Evolutionary conservation across 2,329 filamentous ascomycete species (phyloP), one percentile per base, ranked within the genome.

Genomic region (Trichoderma atroviride): DNA sequence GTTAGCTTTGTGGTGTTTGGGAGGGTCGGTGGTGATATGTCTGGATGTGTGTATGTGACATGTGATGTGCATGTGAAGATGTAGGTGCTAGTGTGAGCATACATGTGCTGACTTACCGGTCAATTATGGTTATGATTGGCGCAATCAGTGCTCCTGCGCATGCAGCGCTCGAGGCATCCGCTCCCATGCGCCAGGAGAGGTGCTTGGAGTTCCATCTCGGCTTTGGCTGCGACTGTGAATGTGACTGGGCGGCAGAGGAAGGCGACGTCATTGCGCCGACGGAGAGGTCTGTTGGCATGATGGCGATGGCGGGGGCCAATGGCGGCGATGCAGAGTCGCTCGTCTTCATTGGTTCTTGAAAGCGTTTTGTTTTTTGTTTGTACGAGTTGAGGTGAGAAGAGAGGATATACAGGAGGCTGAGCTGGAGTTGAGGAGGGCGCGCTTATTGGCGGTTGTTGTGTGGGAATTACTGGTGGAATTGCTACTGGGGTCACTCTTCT

Each of bases 101-200:
- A 5, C 31, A 13, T 40, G 13, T 40, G 14, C 6, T 24, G 24
- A 27, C 24, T 60, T 82, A 94, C 92, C 91, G 89, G 80, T 97
- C 94, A 80, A 97, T 96, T 73, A 96, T 91, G 47, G 91, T 92
- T 72, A 97, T 95, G 50, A 96, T 78, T 1, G 94, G 94, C 67
- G 94, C 93, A 59, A 97, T 91, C 71, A 96, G 82, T 7, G 86
- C 87, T 2, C 91, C 93, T 13, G 94, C 92, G 57, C 87, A 86
- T 2, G 87, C 85, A 1, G 93, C 94, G 75, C 91, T 90, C 56
- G 87, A 79, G 27, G 87, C 79, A 81, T 97, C 93, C 19, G 89
- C 87, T 55, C 84, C 87, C 14, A 96, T 76, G 64, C 93, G 86
- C 73, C 86, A 79, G 16, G 86, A 86, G 68, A 97, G 80, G 74